A percentile compares a stretch with the other conserved stretches of the same genome.
phyloP scores from a whole-genome alignment of 1,284 basidiomycete species.

The Ceraceosorus bombacis region DNA sequence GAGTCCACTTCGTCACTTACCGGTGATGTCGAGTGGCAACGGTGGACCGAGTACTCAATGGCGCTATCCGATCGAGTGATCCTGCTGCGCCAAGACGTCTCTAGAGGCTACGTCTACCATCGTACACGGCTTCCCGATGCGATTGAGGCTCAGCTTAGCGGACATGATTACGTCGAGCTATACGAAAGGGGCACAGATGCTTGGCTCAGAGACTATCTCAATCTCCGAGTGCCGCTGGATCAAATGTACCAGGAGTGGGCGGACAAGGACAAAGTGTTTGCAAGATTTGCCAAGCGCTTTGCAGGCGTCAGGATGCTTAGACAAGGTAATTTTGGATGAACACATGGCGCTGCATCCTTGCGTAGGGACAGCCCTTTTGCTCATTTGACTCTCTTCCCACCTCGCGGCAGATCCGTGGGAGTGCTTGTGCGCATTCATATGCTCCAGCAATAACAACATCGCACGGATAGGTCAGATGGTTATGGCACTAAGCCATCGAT shows the following conservation, averaged over 20 bases:
- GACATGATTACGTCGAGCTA: slow-evolving; percentile 7
- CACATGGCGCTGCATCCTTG: slow-evolving; percentile 11
- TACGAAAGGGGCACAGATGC: slow-evolving; percentile 53
- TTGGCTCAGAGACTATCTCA: slow-evolving; percentile 84
- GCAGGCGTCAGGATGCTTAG: slow-evolving; percentile 63
- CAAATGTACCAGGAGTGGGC: slow-evolving; percentile 71
- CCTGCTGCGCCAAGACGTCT: slow-evolving; percentile 37
- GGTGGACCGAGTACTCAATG: slow-evolving; percentile 41
- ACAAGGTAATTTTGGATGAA: slow-evolving; percentile 79
- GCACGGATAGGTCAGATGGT: slow-evolving; percentile 48
- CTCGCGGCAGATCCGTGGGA: neutral
- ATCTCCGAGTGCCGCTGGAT: slow-evolving; percentile 69
- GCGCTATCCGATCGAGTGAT: slow-evolving; percentile 44
- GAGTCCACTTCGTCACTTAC: neutral
- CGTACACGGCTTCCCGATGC: slow-evolving; percentile 23
- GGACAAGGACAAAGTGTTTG: slow-evolving; percentile 66
- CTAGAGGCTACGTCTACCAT: slow-evolving; percentile 32
- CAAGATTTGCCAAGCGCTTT: slow-evolving; percentile 58
- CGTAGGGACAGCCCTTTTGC: slow-evolving; percentile 2
- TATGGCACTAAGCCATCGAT: slow-evolving; percentile 44
- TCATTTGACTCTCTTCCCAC: neutral
- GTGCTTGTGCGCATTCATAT: slow-evolving; percentile 69
- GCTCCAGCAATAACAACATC: slow-evolving; percentile 93
- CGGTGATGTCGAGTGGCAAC: slow-evolving; percentile 6
- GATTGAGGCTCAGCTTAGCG: neutral